These are phyloP conservation scores for Podospora fimiseda DNA, from an alignment of 495 filamentous ascomycete genomes.

Conservation along the genomic window DNA sequence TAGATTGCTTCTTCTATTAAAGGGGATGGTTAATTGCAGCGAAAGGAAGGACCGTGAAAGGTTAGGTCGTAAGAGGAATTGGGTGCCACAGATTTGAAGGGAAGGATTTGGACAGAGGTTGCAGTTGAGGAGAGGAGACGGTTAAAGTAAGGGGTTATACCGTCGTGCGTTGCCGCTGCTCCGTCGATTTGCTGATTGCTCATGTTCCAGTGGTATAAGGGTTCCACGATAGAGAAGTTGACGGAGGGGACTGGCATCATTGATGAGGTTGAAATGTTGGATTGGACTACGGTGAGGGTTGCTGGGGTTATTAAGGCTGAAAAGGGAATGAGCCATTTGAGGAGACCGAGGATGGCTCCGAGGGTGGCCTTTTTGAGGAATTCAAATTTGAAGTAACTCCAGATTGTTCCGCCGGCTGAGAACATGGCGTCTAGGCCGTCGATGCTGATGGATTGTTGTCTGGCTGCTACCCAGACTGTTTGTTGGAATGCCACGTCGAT, in stretches of 20 bases:
- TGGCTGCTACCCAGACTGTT: not conserved
- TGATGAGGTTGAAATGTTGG: not conserved
- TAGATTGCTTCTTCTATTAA: not conserved
- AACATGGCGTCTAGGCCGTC: not conserved
- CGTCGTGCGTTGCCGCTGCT: not conserved
- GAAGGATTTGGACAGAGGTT: not conserved
- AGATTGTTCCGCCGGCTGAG: not conserved
- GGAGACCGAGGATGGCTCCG: not conserved
- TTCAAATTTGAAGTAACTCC: not conserved
- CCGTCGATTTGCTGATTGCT: not conserved
- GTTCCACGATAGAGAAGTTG: not conserved
- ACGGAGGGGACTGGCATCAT: not conserved
- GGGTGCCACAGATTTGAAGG: not conserved
- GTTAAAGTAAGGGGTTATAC: not conserved
- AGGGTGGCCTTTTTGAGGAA: not conserved
- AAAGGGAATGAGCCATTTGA: not conserved
- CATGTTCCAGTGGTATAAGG: not conserved
- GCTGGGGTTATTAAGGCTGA: not conserved
- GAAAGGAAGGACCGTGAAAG: not conserved
- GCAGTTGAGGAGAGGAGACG: not conserved
- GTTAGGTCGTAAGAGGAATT: not conserved
- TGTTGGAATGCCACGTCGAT: not conserved
- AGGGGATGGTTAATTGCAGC: not conserved
- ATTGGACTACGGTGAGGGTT: not conserved
- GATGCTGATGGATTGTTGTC: not conserved